Evolutionary conservation across 768 basidiomycete genomes (phyloP), one percentile per base, ranked within the genome.

Genomic region (Kwoniella dejecticola): DNA sequence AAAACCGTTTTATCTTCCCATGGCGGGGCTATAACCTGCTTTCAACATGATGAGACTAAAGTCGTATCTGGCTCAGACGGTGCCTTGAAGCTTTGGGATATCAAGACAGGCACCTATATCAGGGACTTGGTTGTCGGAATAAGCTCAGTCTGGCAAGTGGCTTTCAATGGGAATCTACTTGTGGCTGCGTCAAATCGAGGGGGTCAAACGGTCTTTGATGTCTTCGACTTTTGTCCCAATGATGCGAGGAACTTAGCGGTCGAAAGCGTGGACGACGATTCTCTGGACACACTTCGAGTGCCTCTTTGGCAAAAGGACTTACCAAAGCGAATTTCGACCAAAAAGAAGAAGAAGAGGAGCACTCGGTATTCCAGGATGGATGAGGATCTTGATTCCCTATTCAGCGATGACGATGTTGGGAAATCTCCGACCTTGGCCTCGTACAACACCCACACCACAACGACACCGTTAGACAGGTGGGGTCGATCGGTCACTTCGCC

Each of bases 21-120:
- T 77, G 89, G 89, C 5, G 95, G 94, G 21, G 93, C 95, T n/a
- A 98, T 99, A 68, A 98, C 96, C 17, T 99, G 95, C 81, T 97
- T 98, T 83, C 92, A 95, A 79, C 93, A 96, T 68, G 95, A 98
- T 77, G 94, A 98, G 77, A 91, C 90, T 82, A 97, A 96, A 76
- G 91, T 98, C 45, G 84, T 99, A 27, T 91, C 89, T 71, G 95
- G 95, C 12, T 90, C 89, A 13, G 96, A 98, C 69, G 96, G 96
- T 15, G 91, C 90, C 60, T 83, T 99, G 69, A 97, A 97, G 83
- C 90, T 98, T 87, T 99, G 96, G 96, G 90, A 97, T 76, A 84
- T 95, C 62, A 82, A 87, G 36, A 90, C 93, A 57, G 96, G 95
- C 21, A 83, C 84, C 0, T 87, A 90, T 38, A 87, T 91, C 12